A percentile compares a stretch with the other conserved stretches of the same genome.
phyloP scores from a whole-genome alignment of 2,329 filamentous ascomycete genomes.

The Phialophora expanda region DNA sequence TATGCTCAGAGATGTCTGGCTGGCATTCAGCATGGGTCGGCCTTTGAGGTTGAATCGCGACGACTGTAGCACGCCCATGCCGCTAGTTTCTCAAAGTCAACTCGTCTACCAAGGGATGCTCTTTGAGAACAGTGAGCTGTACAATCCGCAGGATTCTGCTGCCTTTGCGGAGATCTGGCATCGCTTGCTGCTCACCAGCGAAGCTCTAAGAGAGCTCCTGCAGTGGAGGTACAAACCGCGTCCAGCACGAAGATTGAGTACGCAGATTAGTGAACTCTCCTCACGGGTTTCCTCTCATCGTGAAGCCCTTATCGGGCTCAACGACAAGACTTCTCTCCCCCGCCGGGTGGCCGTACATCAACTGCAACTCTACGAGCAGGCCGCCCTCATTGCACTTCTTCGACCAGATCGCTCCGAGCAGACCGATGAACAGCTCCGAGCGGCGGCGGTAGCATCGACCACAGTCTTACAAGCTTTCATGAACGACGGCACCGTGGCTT shows the following conservation, averaged over 20 bases:
- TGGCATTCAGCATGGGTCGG: background rate
- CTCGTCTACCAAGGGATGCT: background rate
- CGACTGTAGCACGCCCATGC: background rate
- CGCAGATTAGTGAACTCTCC: background rate
- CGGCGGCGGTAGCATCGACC: background rate
- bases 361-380: conserved; percentile 1
- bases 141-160: background rate
- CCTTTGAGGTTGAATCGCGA: background rate
- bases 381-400: background rate
- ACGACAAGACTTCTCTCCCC: background rate
- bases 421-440: background rate
- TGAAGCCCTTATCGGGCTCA: background rate
- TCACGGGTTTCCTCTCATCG: background rate
- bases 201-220: background rate
- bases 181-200: background rate
- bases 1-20: conserved; percentile 3
- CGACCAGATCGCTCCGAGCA: background rate
- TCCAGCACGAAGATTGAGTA: background rate
- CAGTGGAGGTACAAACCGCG: no score
- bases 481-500: background rate
- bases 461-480: background rate
- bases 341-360: background rate
- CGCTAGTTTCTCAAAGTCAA: background rate
- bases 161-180: background rate
- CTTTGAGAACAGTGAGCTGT: background rate